These are phyloP conservation scores for Diaporthe sp. DNA, from an alignment of 2,329 filamentous ascomycete genomes.

Conservation along the genomic window DNA sequence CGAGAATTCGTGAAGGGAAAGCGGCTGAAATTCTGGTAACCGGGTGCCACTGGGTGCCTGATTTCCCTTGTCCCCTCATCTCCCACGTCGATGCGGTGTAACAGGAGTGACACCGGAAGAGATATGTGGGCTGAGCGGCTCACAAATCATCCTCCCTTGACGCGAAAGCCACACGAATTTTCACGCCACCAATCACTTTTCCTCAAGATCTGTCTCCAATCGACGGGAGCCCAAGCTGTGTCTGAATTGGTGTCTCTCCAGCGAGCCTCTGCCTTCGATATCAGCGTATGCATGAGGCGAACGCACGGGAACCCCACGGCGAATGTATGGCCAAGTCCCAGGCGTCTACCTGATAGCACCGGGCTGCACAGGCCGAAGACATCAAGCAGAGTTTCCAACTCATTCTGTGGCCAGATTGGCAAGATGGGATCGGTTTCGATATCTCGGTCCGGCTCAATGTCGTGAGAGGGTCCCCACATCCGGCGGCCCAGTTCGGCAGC, in stretches of 20 bases:
- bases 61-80: not conserved
- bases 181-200: not conserved
- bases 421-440: not conserved
- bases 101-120: not conserved
- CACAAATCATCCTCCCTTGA: not conserved
- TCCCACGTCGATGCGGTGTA: not conserved
- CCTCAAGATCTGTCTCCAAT: not conserved
- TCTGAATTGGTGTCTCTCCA: not conserved
- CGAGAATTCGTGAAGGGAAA: slow-evolving; percentile 34
- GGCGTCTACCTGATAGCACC: not conserved
- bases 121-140: not conserved
- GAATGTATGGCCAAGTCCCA: not conserved
- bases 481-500: not conserved
- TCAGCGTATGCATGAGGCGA: not conserved
- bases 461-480: not conserved
- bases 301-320: not conserved
- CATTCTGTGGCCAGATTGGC: not conserved
- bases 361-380: not conserved
- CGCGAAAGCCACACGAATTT: not conserved
- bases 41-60: not conserved
- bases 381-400: not conserved
- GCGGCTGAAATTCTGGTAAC: slow-evolving; percentile 34
- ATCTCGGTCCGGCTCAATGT: not conserved
- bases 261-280: not conserved
- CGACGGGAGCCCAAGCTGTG: not conserved